phyloP scores from a whole-genome alignment of 306 rosid species.

The Comarum palustre region DNA sequence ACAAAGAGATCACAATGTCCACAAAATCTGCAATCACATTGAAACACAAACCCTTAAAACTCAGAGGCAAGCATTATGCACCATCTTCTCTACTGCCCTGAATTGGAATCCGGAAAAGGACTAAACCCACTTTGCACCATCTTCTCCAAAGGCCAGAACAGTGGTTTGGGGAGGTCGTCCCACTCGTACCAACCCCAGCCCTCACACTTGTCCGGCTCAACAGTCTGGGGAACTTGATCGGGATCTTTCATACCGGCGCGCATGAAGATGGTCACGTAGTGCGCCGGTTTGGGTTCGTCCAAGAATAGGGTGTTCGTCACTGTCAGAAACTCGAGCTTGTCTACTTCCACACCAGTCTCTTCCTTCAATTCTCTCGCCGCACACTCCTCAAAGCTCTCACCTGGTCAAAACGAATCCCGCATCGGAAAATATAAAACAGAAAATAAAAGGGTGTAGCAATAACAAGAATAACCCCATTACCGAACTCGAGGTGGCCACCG shows the following conservation, averaged over 20 bases:
- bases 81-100: not conserved
- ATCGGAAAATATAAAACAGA: too few species aligned
- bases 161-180: constrained; percentile 47
- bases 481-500: constrained; percentile 39
- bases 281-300: constrained; percentile 42
- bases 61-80: not conserved
- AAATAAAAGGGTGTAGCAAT: not conserved
- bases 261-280: constrained; percentile 54
- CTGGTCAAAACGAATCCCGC: constrained; percentile 17
- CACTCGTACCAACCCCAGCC: constrained; percentile 81
- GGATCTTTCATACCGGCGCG: constrained; percentile 31
- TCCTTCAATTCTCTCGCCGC: constrained; percentile 63
- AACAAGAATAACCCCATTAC: not conserved
- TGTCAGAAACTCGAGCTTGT: constrained; percentile 39
- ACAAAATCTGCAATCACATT: not conserved
- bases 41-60: not conserved
- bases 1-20: not conserved
- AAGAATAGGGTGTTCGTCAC: constrained; percentile 50
- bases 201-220: constrained; percentile 64
- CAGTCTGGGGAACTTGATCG: constrained; percentile 36
- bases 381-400: constrained; percentile 76
- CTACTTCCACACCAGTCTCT: constrained; percentile 57
- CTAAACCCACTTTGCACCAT: constrained; percentile 49
- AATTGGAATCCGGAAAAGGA: constrained; percentile 37
- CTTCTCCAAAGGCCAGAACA: constrained; percentile 58